Evolutionary conservation across 1,139 yeast species (phyloP), one percentile per base, ranked within the genome.

Genomic region (Pichia norvegensis): DNA sequence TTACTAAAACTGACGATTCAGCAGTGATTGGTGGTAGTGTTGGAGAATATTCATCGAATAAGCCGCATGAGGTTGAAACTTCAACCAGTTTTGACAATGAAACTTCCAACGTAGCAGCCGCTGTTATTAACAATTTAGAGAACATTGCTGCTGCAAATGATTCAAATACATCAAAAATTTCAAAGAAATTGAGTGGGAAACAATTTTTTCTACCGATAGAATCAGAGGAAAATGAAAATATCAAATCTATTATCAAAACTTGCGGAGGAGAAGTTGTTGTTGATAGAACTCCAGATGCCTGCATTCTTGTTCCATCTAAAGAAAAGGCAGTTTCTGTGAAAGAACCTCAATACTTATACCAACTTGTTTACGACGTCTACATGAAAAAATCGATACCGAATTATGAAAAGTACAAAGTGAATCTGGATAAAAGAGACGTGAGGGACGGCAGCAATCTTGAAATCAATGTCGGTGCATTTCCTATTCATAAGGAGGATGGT

Each of bases 391-490:
- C 39, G 2, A 29, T 46, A 9, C 53, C 53, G 2, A 48, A 47
- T 38, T 31, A 57, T 17, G 49, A 50, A n/a, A 48, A 43, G 4
- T 58, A 47, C 39, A 56, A 48, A 38, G 23, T 36, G 11, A 25
- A 51, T 14, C 17, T 35, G 4, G n/a, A 13, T 20, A 29, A 27
- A 23, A 11, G 4, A 22, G 11, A 33, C 21, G 9, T 19, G 25
- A 29, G 29, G 11, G 17, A 23, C 3, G 19, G 29, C 7, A 29
- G 16, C 25, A 23, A 33, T 40, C 39, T 58, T 17, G 47, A 46
- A n/a, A 55, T 58, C 35, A 56, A 57, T 47, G 44, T 51, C 23
- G 58, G 62, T 29, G 55, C 50, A 1, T 43, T 55, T 17, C 50
- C 50, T 13, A 43, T 41, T 2, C 19, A 20, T 5, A 43, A 39